These are phyloP conservation scores for Porphyrellus sp. DNA, from an alignment of 1,284 basidiomycete species.

Conservation along the genomic window DNA sequence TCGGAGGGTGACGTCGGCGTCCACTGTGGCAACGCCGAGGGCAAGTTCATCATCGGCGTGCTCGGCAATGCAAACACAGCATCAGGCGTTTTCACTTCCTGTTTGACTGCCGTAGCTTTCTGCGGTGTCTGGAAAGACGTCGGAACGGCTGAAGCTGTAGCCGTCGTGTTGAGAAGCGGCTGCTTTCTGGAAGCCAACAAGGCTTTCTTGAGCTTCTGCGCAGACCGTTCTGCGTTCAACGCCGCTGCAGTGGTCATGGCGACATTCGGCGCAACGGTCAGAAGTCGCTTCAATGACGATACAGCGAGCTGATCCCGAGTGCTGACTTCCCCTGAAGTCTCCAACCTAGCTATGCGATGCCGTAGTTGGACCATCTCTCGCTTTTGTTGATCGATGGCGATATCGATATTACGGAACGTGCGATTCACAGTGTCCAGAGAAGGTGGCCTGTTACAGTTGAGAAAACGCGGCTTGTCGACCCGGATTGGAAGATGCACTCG, in stretches of 20 bases:
- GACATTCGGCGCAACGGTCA: slow-evolving; percentile 57
- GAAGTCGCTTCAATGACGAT: slow-evolving; percentile 37
- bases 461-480: not conserved
- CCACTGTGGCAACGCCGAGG: slow-evolving; percentile 21
- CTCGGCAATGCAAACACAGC: slow-evolving; percentile 11
- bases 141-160: slow-evolving; percentile 39
- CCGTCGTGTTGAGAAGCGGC: slow-evolving; percentile 63
- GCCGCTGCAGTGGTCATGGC: slow-evolving; percentile 73
- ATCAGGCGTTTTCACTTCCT: not conserved
- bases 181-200: slow-evolving; percentile 58
- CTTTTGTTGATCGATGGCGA: slow-evolving; percentile 61
- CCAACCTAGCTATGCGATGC: slow-evolving; percentile 53
- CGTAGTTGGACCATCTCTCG: slow-evolving; percentile 57
- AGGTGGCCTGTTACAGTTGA: slow-evolving; percentile 56
- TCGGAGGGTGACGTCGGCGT: slow-evolving; percentile 18
- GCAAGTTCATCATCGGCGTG: slow-evolving; percentile 25
- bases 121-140: slow-evolving; percentile 42
- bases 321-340: slow-evolving; percentile 35
- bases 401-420: slow-evolving; percentile 79
- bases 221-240: slow-evolving; percentile 72
- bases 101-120: slow-evolving; percentile 12
- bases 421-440: slow-evolving; percentile 81
- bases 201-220: slow-evolving; percentile 64
- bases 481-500: slow-evolving; percentile 33
- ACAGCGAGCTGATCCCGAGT: slow-evolving; percentile 42